Percentiles rank a stretch among this genome's conserved stretches.
phyloP scores from a whole-genome alignment of 2,329 filamentous ascomycete species.

The Beauveria brongniartii region DNA sequence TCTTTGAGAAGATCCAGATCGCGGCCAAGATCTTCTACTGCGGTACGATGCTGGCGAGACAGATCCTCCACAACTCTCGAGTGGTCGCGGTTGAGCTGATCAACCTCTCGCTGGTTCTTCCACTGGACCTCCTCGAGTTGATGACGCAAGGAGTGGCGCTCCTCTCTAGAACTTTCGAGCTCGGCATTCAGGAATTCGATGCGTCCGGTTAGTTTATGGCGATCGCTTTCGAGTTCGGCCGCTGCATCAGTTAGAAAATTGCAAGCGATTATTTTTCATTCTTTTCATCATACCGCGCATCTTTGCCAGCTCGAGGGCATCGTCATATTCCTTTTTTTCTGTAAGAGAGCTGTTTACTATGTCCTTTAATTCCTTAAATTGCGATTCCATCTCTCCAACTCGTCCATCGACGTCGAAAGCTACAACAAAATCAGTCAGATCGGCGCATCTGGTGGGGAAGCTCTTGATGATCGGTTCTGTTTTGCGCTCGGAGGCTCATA shows the following conservation, averaged over 20 bases:
- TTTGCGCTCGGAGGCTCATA: constrained; percentile 20
- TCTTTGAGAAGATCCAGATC: constrained; percentile 36
- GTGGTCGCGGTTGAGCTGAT: constrained; percentile 37
- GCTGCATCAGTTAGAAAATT: constrained; percentile 26
- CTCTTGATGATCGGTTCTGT: constrained; percentile 11
- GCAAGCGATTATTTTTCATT: constrained; percentile 10
- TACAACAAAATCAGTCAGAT: constrained; percentile 48
- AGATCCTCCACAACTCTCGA: constrained; percentile 27
- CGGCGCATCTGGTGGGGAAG: constrained; percentile 30
- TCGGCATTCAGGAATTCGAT: constrained; percentile 54
- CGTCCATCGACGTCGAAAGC: constrained; percentile 74
- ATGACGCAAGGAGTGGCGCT: constrained; percentile 26
- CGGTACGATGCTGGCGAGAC: constrained; percentile 25
- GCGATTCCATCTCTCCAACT: constrained; percentile 66
- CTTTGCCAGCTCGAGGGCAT: constrained; percentile 67
- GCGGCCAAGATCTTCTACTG: constrained; percentile 31
- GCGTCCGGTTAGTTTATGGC: constrained; percentile 37
- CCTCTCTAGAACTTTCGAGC: constrained; percentile 36
- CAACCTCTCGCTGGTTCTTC: constrained; percentile 40
- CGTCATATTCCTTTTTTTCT: constrained; percentile 62
- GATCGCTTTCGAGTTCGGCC: constrained; percentile 40
- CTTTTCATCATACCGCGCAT: constrained; percentile 50
- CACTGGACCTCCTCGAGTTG: constrained; percentile 29
- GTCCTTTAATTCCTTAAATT: constrained; percentile 64
- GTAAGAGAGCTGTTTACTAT: constrained; percentile 62